Evolutionary conservation across 495 filamentous ascomycete species (phyloP).

Genomic region (Trichoderma gamsii): DNA sequence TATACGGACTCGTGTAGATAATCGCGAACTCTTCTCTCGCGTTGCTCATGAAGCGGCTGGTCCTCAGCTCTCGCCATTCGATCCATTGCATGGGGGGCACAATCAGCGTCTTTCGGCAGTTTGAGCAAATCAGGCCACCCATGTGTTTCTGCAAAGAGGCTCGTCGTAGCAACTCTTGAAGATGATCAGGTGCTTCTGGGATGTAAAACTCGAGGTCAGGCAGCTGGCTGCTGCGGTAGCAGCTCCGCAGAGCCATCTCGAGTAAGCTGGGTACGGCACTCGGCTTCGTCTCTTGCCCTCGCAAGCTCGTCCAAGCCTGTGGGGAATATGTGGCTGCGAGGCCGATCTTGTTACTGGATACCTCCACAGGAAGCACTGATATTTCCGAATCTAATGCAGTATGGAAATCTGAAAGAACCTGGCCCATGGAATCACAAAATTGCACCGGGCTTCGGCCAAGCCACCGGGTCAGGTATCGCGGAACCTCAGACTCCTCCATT

Average conservation of each 20-base stretch:
- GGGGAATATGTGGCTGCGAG: slow-evolving; percentile 11
- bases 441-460: slow-evolving; percentile 27
- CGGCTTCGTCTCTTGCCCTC: background rate
- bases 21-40: background rate
- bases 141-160: background rate
- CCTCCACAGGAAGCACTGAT: slow-evolving; percentile 20
- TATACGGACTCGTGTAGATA: slow-evolving; percentile 19
- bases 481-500: background rate
- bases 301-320: slow-evolving; percentile 12
- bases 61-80: slow-evolving; percentile 59
- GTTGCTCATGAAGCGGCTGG: background rate
- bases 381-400: slow-evolving; percentile 16
- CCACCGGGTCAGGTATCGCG: background rate
- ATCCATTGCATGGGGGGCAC: background rate
- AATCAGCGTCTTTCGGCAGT: background rate
- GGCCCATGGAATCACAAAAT: slow-evolving; percentile 27
- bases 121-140: slow-evolving; percentile 14
- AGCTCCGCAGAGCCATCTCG: slow-evolving; percentile 24
- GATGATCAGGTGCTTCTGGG: slow-evolving; percentile 16
- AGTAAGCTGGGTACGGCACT: slow-evolving; percentile 25
- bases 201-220: slow-evolving; percentile 20
- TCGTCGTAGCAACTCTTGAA: background rate
- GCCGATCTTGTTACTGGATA: slow-evolving; percentile 9
- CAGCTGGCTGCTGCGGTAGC: slow-evolving; percentile 21
- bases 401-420: slow-evolving; percentile 24